phyloP scores from a whole-genome alignment of 306 rosid species.

The Dryas alaskensis region DNA sequence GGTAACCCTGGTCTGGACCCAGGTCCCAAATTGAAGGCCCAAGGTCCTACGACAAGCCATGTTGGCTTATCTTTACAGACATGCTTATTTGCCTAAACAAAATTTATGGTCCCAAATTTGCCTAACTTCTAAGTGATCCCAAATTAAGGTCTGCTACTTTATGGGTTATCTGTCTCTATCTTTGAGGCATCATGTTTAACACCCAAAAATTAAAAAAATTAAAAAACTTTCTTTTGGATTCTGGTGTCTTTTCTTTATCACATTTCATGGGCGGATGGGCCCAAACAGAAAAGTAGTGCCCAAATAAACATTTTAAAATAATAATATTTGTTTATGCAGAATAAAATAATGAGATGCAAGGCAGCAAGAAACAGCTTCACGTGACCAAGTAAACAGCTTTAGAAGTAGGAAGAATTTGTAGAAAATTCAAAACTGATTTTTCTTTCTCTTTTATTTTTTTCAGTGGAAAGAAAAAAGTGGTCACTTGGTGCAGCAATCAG shows the following conservation, averaged over 20 bases:
- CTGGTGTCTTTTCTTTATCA: constrained; percentile 4
- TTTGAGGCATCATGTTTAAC: not conserved
- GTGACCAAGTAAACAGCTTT: constrained; percentile 27
- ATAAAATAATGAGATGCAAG: constrained; percentile 8
- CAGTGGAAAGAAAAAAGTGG: constrained; percentile 1
- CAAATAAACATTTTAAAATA: not conserved
- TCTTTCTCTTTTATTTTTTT: not conserved
- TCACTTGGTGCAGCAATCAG: not conserved
- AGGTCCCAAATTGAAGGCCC: not conserved
- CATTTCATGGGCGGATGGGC: not conserved
- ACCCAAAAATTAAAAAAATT: not conserved
- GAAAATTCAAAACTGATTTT: constrained; percentile 5
- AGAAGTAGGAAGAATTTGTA: not conserved
- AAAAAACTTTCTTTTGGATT: not conserved
- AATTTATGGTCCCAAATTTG: constrained; percentile 3
- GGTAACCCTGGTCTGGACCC: not conserved
- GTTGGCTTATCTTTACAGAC: not conserved
- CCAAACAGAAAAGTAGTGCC: constrained; percentile 15
- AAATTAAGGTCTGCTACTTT: not conserved
- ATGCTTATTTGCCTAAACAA: not conserved
- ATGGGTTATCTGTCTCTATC: not conserved
- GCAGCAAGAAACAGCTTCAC: constrained; percentile 53
- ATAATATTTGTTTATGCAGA: not conserved
- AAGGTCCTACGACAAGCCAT: not conserved
- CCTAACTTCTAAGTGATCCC: no score